phyloP scores from a whole-genome alignment of 2,329 filamentous ascomycete species.

The Diaporthe helianthi region DNA sequence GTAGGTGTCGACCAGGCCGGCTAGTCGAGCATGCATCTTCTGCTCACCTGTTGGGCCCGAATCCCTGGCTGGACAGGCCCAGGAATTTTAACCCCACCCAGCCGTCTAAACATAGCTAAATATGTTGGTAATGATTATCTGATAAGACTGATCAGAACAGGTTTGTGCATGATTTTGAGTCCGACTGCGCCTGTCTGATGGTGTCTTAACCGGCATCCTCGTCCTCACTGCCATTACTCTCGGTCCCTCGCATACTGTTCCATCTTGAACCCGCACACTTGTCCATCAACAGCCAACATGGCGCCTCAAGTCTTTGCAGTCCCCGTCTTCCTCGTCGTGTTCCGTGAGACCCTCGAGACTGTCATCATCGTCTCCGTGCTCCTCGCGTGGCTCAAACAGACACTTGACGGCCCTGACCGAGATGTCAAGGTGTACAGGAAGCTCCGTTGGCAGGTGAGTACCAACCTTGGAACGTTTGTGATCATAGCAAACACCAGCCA shows the following conservation, averaged over 20 bases:
- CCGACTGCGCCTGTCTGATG: background rate
- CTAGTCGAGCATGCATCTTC: background rate
- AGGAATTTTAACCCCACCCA: too few species aligned
- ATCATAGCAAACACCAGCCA: too few species aligned
- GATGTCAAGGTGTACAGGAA: conserved; percentile 70
- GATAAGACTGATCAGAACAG: conserved; percentile 25
- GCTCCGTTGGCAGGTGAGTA: conserved; percentile 64
- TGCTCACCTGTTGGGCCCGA: background rate
- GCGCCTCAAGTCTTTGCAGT: conserved; percentile 33
- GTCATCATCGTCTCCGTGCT: conserved; percentile 83
- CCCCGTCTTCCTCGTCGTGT: conserved; percentile 79
- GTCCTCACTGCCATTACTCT: background rate
- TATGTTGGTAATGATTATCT: conserved; percentile 32
- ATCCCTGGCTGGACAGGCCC: too few species aligned
- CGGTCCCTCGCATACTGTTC: background rate
- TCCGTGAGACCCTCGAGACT: conserved; percentile 80
- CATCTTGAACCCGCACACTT: background rate
- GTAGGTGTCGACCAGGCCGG: background rate
- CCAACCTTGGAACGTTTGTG: background rate
- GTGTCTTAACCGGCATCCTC: background rate
- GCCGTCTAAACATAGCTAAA: conserved; percentile 18
- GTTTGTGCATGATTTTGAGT: too few species aligned
- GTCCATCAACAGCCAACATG: conserved; percentile 20
- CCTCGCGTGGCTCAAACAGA: conserved; percentile 81
- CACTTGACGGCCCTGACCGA: conserved; percentile 67